Evolutionary conservation across 257 asterid genomes (phyloP), one percentile per base, ranked within the genome.

Genomic region (Forsythia suspensa): DNA sequence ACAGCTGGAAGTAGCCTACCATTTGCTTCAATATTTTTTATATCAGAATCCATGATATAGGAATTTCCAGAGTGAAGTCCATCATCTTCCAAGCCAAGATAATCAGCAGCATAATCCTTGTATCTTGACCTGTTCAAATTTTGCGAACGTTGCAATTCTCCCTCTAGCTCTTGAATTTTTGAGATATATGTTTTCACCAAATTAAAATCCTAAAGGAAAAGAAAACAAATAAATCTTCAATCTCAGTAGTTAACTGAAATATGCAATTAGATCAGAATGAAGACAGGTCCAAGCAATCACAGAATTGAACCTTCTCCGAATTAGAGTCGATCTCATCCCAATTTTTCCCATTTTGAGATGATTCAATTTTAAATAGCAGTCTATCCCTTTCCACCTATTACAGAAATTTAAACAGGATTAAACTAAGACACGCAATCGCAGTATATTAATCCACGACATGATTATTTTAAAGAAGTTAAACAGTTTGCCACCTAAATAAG

Each of bases 301-400:
- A 61, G 38, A 71, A 74, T 40, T 81, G 34, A 80, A 96, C 99
- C 99, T 94, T 87, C 52, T 88, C 88, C 15, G 84, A 80, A 39
- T 75, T 80, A 21, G 73, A 75, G 73, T 86, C 90, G 72, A 82
- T 80, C 79, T 92, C 97, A 79, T 80, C 84, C 86, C 88, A 82
- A n/a, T 91, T 86, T 81, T 81, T 86, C 39, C 97, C 97, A 80
- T 85, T 89, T 77, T 76, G 86, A 81, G 89, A 82, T 24, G 96
- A 88, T 86, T 91, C 95, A 71, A 94, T 86, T 84, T 86, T 90
- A 91, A 90, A 81, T 4, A 92, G 37, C 43, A 96, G 89, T 39
- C 88, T 90, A 79, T 96, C 99, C 74, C 94, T 88, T 87, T 96
- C 98, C 84, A 91, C 91, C 97, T 95, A 87, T 80, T 51, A 82